Conservation (phyloP, 2,329 filamentous ascomycete species). For the Colletotrichum destructivum region DNA sequence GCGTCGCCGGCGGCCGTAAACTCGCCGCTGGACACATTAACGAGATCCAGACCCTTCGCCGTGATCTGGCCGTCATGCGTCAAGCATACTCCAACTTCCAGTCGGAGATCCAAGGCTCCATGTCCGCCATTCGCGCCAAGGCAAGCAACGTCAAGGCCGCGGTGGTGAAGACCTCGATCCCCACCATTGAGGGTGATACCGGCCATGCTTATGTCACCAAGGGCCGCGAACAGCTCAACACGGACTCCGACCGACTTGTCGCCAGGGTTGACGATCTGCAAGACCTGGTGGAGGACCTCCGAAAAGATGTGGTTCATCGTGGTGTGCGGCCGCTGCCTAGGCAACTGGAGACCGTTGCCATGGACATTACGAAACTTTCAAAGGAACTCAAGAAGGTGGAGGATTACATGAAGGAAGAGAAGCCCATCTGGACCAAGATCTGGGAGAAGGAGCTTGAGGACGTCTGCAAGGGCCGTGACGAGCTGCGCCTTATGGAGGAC, state of each 20-base stretch:
- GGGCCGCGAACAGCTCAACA: constrained; percentile 88
- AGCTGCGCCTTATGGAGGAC: constrained; percentile 96
- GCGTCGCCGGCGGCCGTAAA: constrained; percentile 56
- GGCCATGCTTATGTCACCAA: constrained; percentile 88
- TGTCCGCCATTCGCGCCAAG: constrained; percentile 86
- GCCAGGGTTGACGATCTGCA: constrained; percentile 96
- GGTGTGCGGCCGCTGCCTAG: constrained; percentile 92
- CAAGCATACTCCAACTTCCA: constrained; percentile 96
- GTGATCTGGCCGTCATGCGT: constrained; percentile 90
- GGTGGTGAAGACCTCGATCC: constrained; percentile 79
- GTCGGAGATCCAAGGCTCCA: constrained; percentile 88
- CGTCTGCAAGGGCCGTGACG: constrained; percentile 94
- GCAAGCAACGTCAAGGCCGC: constrained; percentile 84
- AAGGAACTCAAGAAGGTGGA: constrained; percentile 95
- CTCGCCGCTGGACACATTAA: constrained; percentile 75
- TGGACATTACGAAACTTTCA: constrained; percentile 85
- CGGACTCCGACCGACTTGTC: constrained; percentile 92
- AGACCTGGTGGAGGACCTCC: constrained; percentile 94
- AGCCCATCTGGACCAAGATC: constrained; percentile 98
- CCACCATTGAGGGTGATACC: constrained; percentile 81
- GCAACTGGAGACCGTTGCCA: constrained; percentile 89
- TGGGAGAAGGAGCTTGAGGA: constrained; percentile 98
- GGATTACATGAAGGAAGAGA: constrained; percentile 91
- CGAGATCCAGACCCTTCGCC: constrained; percentile 86
- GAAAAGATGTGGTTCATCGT: constrained; percentile 94